Evolutionary conservation across 768 basidiomycete species (phyloP), one percentile per base, ranked within the genome.

Genomic region (Leucosporidium creatinivorum): DNA sequence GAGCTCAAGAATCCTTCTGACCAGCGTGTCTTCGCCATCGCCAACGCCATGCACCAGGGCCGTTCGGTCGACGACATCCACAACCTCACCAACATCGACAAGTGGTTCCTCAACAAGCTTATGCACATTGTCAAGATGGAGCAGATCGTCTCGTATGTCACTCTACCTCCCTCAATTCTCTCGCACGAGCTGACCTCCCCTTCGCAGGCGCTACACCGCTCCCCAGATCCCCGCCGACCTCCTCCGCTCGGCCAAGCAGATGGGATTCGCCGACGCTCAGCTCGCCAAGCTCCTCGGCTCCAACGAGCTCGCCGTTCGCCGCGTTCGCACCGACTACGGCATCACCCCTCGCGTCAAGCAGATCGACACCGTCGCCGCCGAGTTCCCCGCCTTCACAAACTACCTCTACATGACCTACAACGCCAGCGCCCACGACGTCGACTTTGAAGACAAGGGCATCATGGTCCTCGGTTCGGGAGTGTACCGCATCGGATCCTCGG

Each of bases 371-470:
- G 93, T 98, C 63, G 96, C 96, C 17, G 94, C 96, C 33, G 93
- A 98, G 77, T 99, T 97, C 85, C 94, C 96, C 2, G 93, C 93
- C 1, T 91, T 88, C 82, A 98, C 96, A 63, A 99, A 99, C 81
- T 98, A 98, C 79, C 86, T 99, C 55, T 98, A 99, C 81, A 96
- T 89, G 52, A 96, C 93, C 0, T 98, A 98, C 82, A 97, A 94
- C 75, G 94, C 89, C n/a, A 81, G 87, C 69, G 91, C 94, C 77
- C 91, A 98, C 77, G 94, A 97, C 77, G 79, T 98, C 73, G 78
- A 81, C 8, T 99, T 99, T 81, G 79, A 86, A 59, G 96, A 99
- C 76, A 84, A 88, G 65, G 96, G 94, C 70, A 87, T 98, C 68
- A 94, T 98, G 85, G 96, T 98, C 4, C 84, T 98, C 51, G 96